Percentiles rank a stretch among this genome's conserved stretches.
Conservation (phyloP, 2,329 filamentous ascomycete genomes). For the Acephala macrosclerotiorum region DNA sequence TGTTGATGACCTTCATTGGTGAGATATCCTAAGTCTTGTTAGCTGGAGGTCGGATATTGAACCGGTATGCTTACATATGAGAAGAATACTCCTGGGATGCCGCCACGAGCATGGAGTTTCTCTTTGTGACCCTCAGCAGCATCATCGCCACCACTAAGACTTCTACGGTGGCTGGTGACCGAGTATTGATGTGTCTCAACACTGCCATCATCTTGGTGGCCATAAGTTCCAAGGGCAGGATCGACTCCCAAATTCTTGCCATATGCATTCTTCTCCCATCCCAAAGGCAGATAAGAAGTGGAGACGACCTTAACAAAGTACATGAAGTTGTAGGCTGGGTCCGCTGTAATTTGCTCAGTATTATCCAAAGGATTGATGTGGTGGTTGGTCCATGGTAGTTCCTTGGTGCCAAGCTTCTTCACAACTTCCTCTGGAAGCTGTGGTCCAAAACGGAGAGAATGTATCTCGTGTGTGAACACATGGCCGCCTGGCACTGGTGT, state of each 20-base stretch:
- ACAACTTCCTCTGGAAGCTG: constrained; percentile 79
- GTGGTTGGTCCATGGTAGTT: constrained; percentile 80
- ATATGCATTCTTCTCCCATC: constrained; percentile 69
- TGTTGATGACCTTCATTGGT: constrained; percentile 99
- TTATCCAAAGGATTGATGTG: constrained; percentile 91
- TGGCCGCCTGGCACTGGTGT: constrained; percentile 73
- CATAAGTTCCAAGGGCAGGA: constrained; percentile 72
- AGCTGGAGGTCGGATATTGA: constrained; percentile 13
- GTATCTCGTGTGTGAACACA: constrained; percentile 88
- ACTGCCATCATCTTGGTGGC: constrained; percentile 74
- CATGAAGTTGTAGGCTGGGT: constrained; percentile 95
- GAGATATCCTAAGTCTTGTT: constrained; percentile 79
- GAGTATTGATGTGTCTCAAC: constrained; percentile 99
- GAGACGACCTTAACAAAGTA: constrained; percentile 99
- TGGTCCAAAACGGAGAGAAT: constrained; percentile 91
- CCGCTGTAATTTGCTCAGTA: constrained; percentile 76
- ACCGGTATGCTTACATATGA: constrained; percentile 76
- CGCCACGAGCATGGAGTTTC: constrained; percentile 85
- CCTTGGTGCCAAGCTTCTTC: constrained; percentile 63
- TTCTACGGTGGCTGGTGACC: constrained; percentile 95
- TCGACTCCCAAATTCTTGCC: constrained; percentile 52
- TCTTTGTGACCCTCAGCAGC: constrained; percentile 89
- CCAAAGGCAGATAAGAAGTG: constrained; percentile 91
- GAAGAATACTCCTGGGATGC: constrained; percentile 98
- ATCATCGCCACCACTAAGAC: constrained; percentile 83